A percentile compares a stretch with the other conserved stretches of the same genome.
Evolutionary conservation across 306 rosid species (phyloP).

Genomic region (Corylus avellana): DNA sequence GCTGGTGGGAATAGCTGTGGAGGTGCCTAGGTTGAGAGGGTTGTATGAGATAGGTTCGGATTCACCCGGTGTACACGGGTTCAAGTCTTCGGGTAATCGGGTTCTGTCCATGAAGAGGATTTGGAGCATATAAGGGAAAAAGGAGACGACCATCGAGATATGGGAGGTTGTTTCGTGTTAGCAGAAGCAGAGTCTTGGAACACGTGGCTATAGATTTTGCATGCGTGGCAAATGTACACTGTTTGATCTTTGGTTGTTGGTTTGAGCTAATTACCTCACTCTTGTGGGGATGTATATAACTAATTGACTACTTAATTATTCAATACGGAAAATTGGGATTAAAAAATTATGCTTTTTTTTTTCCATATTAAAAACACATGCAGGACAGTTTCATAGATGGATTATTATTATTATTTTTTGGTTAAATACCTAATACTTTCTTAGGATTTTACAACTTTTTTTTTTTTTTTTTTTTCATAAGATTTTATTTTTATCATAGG

Average conservation of each 20-base stretch:
- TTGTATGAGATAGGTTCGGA: slow-evolving; percentile 6
- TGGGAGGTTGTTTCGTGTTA: background rate
- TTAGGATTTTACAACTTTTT: too few species aligned
- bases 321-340: too few species aligned
- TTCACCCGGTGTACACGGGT: slow-evolving; percentile 2
- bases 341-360: too few species aligned
- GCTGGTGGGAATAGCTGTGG: slow-evolving; percentile 20
- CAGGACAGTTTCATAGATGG: too few species aligned
- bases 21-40: background rate
- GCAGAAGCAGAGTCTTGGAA: background rate
- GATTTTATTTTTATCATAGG: too few species aligned
- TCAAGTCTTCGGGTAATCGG: slow-evolving; percentile 9
- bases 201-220: background rate
- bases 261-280: background rate
- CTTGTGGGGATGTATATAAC: background rate
- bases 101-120: slow-evolving; percentile 26
- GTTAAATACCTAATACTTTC: too few species aligned
- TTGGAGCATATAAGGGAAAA: slow-evolving; percentile 26
- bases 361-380: too few species aligned
- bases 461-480: too few species aligned
- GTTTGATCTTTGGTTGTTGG: background rate
- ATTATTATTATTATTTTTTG: too few species aligned
- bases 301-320: too few species aligned
- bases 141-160: background rate
- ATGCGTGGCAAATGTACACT: background rate